Evolutionary conservation across 2,329 filamentous ascomycete species (phyloP), one percentile per base, ranked within the genome.

Genomic region (Aureobasidium subglaciale): DNA sequence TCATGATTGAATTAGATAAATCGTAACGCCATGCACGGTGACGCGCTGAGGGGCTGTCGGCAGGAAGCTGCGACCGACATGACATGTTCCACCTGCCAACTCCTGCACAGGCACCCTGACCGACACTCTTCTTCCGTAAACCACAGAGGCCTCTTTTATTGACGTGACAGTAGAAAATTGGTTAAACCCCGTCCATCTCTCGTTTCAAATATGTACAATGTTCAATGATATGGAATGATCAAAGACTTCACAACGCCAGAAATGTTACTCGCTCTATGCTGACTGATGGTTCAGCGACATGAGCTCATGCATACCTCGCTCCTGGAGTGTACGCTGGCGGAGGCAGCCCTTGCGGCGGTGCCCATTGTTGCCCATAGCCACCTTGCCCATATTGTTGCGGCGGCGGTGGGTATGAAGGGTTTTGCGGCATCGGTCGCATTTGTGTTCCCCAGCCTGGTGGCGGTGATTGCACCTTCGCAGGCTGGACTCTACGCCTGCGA

Each of bases 401-500:
- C 15, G 50, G 40, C 13, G 50, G 50, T 18, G 50, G 50, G 10
- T 45, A 45, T 2, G 40, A 35, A 8, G 15, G 20, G n/a, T 45
- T 45, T 6, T 11, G 29, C 16, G 50, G 50, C 50, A 55, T 55
- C 7, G 50, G 50, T 5, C 25, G 38, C 50, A 55, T 55, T 24
- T 55, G 50, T 3, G 32, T 48, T 15, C 52, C 52, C 53, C 53
- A 56, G 5, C 64, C 65, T 5, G 63, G 59, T 2, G 48, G 55
- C 16, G 50, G 50, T 13, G 40, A 41, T 27, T 55, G 50, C 50
- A 55, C 37, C 16, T 55, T 55, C 4, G 32, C 30, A n/a, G 40
- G 30, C 40, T 27, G 35, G 18, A 9, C n/a, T 45, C 40, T 55
- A 58, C 18, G 55, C 25, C 11, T 61, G 63, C 77, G 83, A 41